Conservation (phyloP, 139 green algal species). For the Nannochloris sp. region DNA sequence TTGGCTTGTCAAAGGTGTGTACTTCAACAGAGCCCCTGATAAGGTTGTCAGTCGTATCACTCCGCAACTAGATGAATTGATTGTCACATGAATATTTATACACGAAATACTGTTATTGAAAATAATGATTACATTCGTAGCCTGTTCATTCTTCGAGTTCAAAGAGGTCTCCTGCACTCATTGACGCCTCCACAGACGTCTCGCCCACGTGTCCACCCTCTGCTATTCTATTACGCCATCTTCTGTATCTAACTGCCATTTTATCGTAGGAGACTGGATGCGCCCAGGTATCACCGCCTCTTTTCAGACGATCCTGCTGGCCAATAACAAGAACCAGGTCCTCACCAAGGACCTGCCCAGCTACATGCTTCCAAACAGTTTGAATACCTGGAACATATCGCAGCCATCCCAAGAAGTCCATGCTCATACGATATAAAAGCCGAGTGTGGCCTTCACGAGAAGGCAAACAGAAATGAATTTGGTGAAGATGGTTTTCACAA, state of each 20-base stretch:
- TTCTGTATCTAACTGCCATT: constrained; percentile 86
- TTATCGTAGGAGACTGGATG: constrained; percentile 96
- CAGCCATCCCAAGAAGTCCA: constrained; percentile 90
- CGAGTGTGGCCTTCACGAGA: constrained; percentile 71
- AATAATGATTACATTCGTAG: neutral
- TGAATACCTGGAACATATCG: constrained; percentile 79
- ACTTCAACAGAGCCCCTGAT: too few species aligned
- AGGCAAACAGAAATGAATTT: constrained; percentile 95
- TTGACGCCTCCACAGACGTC: neutral
- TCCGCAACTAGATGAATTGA: too few species aligned
- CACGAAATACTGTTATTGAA: neutral
- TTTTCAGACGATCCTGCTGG: constrained; percentile 88
- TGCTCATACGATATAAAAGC: constrained; percentile 94
- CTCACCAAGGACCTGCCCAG: constrained; percentile 80
- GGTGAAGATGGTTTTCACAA: constrained; percentile 90
- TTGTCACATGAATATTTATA: too few species aligned
- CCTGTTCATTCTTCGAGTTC: constrained; percentile 4
- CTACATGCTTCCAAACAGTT: constrained; percentile 77
- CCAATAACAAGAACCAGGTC: constrained; percentile 90
- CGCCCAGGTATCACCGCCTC: constrained; percentile 81
- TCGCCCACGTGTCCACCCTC: neutral
- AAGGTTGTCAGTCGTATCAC: too few species aligned
- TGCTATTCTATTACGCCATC: constrained; percentile 74
- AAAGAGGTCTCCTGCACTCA: neutral
- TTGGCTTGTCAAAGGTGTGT: too few species aligned